A percentile compares a stretch with the other conserved stretches of the same genome.
Evolutionary conservation across 2,329 filamentous ascomycete species (phyloP).

Genomic region (Botrytis squamosa): DNA sequence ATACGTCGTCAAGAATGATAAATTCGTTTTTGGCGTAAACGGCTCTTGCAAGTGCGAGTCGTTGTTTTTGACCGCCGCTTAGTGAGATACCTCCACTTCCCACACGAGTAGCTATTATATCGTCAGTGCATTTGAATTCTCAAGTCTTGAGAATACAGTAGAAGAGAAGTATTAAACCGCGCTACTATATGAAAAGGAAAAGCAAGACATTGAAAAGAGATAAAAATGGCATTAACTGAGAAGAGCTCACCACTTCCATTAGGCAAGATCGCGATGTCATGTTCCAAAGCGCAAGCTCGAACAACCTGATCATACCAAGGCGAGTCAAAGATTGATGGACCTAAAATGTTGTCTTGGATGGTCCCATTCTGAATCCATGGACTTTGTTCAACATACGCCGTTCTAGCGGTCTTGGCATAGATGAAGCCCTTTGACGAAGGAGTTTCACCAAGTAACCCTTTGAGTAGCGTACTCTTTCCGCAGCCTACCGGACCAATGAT

Average conservation of each 20-base stretch:
- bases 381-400: conserved; percentile 47
- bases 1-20: conserved; percentile 37
- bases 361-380: conserved; percentile 48
- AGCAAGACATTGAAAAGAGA: background rate
- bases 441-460: conserved; percentile 38
- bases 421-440: conserved; percentile 32
- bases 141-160: background rate
- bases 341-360: conserved; percentile 44
- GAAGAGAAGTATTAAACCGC: background rate
- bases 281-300: conserved; percentile 61
- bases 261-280: conserved; percentile 63
- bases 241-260: conserved; percentile 60
- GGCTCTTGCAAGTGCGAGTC: conserved; percentile 58
- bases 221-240: conserved; percentile 34
- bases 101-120: conserved; percentile 26
- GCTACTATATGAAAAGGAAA: background rate
- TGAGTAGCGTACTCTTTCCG: conserved; percentile 38
- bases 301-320: conserved; percentile 64
- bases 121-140: conserved; percentile 6
- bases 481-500: conserved; percentile 39
- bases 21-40: conserved; percentile 41
- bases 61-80: conserved; percentile 37
- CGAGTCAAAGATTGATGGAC: conserved; percentile 45
- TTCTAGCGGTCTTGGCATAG: conserved; percentile 25
- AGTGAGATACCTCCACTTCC: conserved; percentile 40